Conservation (phyloP, 192 early-diverging fungal genomes). For the Coemansia biformis region DNA sequence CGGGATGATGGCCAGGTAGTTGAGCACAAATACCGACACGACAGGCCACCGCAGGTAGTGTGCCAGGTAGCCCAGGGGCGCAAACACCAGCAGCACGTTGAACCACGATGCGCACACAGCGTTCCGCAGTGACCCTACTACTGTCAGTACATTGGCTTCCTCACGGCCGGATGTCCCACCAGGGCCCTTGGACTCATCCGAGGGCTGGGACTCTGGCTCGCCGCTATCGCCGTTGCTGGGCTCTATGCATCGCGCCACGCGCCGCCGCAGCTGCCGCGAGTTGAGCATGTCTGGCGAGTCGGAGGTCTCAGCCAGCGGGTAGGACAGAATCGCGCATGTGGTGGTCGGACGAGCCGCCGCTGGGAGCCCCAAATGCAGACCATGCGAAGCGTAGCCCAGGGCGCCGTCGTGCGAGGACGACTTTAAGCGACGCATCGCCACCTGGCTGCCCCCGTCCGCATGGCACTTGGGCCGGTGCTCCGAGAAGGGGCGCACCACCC, state of each 20-base stretch:
- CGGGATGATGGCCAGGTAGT: constrained; percentile 85
- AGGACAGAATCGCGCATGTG: constrained; percentile 2
- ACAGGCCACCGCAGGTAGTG: constrained; percentile 61
- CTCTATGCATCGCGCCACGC: constrained; percentile 23
- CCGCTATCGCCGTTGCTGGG: background rate
- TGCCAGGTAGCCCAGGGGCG: constrained; percentile 74
- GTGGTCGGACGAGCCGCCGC: constrained; percentile 8
- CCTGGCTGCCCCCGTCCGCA: background rate
- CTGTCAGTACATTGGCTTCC: constrained; percentile 3
- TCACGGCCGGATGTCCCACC: background rate
- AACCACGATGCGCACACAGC: constrained; percentile 53
- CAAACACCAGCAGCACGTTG: constrained; percentile 68
- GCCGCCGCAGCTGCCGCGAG: constrained; percentile 40
- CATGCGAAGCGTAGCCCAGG: background rate
- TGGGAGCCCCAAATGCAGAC: background rate
- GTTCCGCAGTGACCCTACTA: constrained; percentile 26
- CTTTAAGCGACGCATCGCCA: constrained; percentile 4
- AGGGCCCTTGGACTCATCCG: constrained; percentile 6
- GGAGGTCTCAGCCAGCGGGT: constrained; percentile 1
- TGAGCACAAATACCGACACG: constrained; percentile 66
- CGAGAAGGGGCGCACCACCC: background rate
- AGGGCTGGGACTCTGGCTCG: background rate
- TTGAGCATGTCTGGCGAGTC: constrained; percentile 42
- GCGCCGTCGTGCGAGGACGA: constrained; percentile 40
- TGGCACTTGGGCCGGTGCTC: background rate